Evolutionary conservation across 164 flowering plant genomes (phyloP).

Genomic region (Magnolia sinica): DNA sequence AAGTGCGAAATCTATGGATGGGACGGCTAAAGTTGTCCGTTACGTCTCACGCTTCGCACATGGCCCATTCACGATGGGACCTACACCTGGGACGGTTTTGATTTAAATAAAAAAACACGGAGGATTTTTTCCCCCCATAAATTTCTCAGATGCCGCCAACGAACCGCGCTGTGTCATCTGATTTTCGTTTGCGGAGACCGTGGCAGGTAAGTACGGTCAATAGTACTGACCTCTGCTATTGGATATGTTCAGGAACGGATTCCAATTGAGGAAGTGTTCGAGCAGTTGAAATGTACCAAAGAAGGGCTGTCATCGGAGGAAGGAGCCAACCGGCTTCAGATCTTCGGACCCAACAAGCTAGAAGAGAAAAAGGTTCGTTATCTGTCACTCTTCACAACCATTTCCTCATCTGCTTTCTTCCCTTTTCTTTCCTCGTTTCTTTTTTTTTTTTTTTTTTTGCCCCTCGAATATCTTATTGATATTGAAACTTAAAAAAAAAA

Average conservation of each 20-base stretch:
- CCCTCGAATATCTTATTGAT: not conserved
- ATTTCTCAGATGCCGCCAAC: too few relatives aligned
- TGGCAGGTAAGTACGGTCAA: too few relatives aligned
- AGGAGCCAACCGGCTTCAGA: conserved; percentile 61
- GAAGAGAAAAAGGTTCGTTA: conserved; percentile 70
- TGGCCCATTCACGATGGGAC: too few relatives aligned
- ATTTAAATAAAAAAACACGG: too few relatives aligned
- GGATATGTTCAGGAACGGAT: conserved; percentile 42
- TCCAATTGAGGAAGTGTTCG: conserved; percentile 71
- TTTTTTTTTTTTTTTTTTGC: not conserved
- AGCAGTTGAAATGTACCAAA: conserved; percentile 62
- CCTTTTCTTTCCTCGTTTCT: not conserved
- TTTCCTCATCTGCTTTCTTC: not conserved
- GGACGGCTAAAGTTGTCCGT: too few relatives aligned
- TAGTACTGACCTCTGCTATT: not conserved
- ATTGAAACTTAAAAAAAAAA: not conserved
- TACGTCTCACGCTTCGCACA: too few relatives aligned
- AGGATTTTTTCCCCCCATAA: too few relatives aligned
- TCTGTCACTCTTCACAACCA: not conserved
- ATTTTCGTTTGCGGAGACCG: too few relatives aligned
- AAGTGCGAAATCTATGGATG: too few relatives aligned
- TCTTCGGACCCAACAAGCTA: conserved; percentile 78
- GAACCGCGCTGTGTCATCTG: too few relatives aligned
- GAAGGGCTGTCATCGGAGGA: conserved; percentile 67
- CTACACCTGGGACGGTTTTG: too few relatives aligned